These are phyloP conservation scores for Xylaria sp. DNA, from an alignment of 2,329 filamentous ascomycete species.

Conservation along the genomic window DNA sequence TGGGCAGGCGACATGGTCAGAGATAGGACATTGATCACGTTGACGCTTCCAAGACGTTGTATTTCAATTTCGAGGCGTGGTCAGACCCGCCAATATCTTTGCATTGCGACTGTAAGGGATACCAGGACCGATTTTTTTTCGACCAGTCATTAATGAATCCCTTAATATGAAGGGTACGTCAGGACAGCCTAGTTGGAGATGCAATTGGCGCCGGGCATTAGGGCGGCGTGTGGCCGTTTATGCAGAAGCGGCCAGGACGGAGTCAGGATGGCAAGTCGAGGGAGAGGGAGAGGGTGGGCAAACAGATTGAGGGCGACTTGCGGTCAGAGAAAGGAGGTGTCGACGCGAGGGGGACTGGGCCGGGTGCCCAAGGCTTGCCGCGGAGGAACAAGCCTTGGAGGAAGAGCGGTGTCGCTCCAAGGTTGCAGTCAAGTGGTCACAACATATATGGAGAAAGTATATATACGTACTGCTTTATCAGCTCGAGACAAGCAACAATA, in stretches of 20 bases:
- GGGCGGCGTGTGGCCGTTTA: conserved; percentile 24
- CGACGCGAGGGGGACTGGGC: conserved; percentile 14
- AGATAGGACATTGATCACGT: conserved; percentile 1
- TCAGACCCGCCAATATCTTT: conserved; percentile 20
- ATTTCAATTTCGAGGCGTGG: conserved; percentile 33
- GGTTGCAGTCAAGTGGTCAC: conserved; percentile 31
- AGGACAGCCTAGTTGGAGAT: conserved; percentile 21
- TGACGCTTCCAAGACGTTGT: conserved; percentile 18
- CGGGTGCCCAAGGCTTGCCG: conserved; percentile 19
- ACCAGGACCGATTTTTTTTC: conserved; percentile 30
- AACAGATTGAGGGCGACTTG: conserved; percentile 22
- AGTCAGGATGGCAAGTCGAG: conserved; percentile 20
- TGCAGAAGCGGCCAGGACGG: conserved; percentile 21
- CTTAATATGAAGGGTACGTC: conserved; percentile 10
- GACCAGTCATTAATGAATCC: conserved; percentile 13
- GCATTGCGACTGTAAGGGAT: conserved; percentile 17
- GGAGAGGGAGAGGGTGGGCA: conserved; percentile 16
- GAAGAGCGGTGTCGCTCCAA: conserved; percentile 34
- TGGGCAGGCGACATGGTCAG: conserved; percentile 13
- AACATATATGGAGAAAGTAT: conserved; percentile 27
- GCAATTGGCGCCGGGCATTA: conserved; percentile 15
- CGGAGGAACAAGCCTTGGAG: conserved; percentile 20
- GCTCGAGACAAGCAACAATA: conserved; percentile 23
- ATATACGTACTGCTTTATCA: conserved; percentile 19
- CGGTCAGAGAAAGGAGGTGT: conserved; percentile 29